Evolutionary conservation across 2,329 filamentous ascomycete species (phyloP), one percentile per base, ranked within the genome.

Genomic region (Sclerotinia nivalis): DNA sequence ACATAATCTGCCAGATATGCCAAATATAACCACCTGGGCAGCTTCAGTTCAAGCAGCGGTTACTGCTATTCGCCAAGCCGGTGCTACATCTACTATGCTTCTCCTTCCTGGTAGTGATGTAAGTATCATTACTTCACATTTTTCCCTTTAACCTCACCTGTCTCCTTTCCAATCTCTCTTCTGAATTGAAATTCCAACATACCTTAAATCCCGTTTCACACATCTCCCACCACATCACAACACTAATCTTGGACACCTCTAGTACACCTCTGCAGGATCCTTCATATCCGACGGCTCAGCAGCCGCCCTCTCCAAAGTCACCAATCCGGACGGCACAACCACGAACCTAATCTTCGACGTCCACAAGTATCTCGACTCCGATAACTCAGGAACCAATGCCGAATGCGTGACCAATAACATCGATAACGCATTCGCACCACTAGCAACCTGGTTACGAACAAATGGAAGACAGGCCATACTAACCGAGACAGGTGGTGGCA

Each of bases 41-140:
- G 77, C 82, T 6, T 88, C 86, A 0, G 85, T 87, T 71, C 89
- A 91, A 76, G 83, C 82, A 18, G 88, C 83, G 22, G 89, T 92
- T 1, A 88, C 85, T 0, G 89, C 88, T 4, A 91, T 92, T 74
- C 86, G 89, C 56, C 78, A 84, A 55, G 85, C 87, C 2, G 89
- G 89, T n/a, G 88, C 89, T n/a, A 84, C 81, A 0, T 80, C 80
- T 28, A 87, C 91, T 72, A 84, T 87, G 75, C 90, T 91, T 73
- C 82, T 91, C 18, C 83, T 91, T 1, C 86, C 89, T 0, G 89
- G 89, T 2, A 88, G 83, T 50, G 85, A 86, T 74, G 61, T 65
- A 25, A 65, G 61, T 65, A 22, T 13, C 18, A 12, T 52, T 34
- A 20, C 20, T 40, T 25, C 9, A 4, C 13, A 4, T 22, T 52